These are phyloP conservation scores for Angomonas deanei DNA, from an alignment of 208 protist species.

Conservation along the genomic window DNA sequence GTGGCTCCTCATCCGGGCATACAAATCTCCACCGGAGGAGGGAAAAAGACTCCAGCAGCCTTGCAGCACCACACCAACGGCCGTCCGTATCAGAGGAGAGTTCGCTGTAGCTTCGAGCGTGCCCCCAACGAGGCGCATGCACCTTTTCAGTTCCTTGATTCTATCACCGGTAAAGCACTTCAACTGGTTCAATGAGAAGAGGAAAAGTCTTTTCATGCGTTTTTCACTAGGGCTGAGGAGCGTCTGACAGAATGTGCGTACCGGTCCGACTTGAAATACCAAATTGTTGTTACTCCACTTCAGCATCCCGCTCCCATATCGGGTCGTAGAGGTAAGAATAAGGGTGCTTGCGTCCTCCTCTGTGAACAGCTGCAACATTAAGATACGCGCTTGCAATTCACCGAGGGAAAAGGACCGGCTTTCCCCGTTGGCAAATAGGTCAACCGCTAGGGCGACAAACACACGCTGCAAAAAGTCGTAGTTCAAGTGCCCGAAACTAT, in stretches of 20 bases:
- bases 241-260: neutral
- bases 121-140: no score
- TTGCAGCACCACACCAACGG: no score
- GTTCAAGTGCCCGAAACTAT: neutral
- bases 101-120: no score
- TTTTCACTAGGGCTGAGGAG: neutral
- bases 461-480: neutral
- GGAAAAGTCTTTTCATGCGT: no score
- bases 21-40: no score
- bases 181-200: no score
- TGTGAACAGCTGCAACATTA: neutral
- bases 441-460: neutral
- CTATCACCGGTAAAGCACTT: no score
- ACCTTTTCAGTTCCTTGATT: no score
- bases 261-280: neutral
- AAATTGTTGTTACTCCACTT: constrained; percentile 1
- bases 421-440: neutral
- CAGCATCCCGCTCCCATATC: neutral
- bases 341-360: neutral
- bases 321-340: neutral
- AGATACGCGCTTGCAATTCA: neutral
- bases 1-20: no score
- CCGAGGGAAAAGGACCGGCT: neutral
- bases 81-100: no score
- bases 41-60: no score